Evolutionary conservation across 257 asterid species (phyloP).

Genomic region (Anisodus tanguticus): DNA sequence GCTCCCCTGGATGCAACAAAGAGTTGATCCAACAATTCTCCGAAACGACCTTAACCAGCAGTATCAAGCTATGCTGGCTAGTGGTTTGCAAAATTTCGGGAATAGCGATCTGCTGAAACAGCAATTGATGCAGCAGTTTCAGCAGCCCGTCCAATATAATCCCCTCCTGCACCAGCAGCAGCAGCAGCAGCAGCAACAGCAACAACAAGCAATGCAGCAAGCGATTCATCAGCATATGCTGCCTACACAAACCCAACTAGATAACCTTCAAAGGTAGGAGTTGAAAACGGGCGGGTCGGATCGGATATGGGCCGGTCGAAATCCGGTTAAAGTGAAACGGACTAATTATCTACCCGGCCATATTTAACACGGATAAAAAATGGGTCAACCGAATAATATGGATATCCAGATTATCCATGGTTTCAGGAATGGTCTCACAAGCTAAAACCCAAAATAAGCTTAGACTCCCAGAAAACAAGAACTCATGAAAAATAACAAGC

Average conservation of each 20-base stretch:
- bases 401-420: too few relatives aligned
- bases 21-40: conserved; percentile 64
- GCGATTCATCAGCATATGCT: conserved; percentile 57
- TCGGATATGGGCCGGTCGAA: too few relatives aligned
- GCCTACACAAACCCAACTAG: conserved; percentile 68
- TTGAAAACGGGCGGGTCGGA: too few relatives aligned
- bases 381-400: too few relatives aligned
- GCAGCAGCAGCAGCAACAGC: conserved; percentile 61
- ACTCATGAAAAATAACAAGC: too few relatives aligned
- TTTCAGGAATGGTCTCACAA: too few relatives aligned
- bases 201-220: conserved; percentile 58
- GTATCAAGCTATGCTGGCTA: conserved; percentile 79
- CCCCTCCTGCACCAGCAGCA: conserved; percentile 55
- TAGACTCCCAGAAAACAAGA: too few relatives aligned
- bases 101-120: conserved; percentile 68
- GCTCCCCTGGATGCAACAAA: conserved; percentile 92
- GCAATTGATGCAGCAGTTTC: conserved; percentile 74
- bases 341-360: too few relatives aligned
- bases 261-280: conserved; percentile 55
- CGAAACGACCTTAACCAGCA: conserved; percentile 79
- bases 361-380: too few relatives aligned
- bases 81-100: conserved; percentile 68
- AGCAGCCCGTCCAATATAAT: conserved; percentile 72
- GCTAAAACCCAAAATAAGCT: too few relatives aligned
- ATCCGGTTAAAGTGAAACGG: too few relatives aligned